A percentile compares a stretch with the other conserved stretches of the same genome.
Evolutionary conservation across 352 stramenopile genomes (phyloP).

Genomic region (Phytopythium oedochilum): DNA sequence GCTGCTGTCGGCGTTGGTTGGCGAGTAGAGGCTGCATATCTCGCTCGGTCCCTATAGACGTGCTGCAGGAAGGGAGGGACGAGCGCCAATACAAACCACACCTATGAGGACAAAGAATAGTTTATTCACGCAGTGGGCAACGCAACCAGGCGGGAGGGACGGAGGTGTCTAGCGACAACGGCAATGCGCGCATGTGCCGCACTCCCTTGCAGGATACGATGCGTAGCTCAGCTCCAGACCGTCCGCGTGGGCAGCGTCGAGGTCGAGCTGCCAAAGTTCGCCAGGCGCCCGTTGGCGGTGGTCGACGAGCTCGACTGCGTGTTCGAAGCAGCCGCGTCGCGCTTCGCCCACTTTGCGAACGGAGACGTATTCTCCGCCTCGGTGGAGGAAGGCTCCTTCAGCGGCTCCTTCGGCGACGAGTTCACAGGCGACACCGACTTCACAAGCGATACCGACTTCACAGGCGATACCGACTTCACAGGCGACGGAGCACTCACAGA

Average conservation of each 20-base stretch:
- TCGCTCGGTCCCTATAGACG: too few species aligned
- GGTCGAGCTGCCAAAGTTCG: slow-evolving; percentile 20
- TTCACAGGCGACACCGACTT: slow-evolving; percentile 9
- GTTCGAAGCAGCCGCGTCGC: slow-evolving; percentile 9
- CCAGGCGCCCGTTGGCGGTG: neutral
- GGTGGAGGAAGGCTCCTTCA: neutral
- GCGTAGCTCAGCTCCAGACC: slow-evolving; percentile 35
- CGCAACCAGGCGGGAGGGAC: neutral
- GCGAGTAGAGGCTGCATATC: neutral
- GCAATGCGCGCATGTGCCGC: neutral
- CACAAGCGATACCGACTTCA: too few species aligned
- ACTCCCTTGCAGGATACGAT: neutral
- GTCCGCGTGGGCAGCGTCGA: slow-evolving; percentile 39
- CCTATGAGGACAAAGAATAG: too few species aligned
- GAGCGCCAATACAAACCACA: neutral
- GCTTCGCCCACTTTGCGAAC: slow-evolving; percentile 21
- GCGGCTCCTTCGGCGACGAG: slow-evolving; percentile 1
- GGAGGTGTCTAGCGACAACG: neutral
- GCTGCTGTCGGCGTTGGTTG: slow-evolving; percentile 41
- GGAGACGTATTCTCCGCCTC: slow-evolving; percentile 10
- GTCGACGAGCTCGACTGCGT: neutral
- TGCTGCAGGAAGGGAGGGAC: too few species aligned
- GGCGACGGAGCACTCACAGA: slow-evolving; percentile 10
- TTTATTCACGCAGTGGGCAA: slow-evolving; percentile 4
- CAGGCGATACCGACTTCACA: slow-evolving; percentile 6